These are phyloP conservation scores for Shiraia bambusicola DNA, from an alignment of 2,329 filamentous ascomycete genomes.

Conservation along the genomic window DNA sequence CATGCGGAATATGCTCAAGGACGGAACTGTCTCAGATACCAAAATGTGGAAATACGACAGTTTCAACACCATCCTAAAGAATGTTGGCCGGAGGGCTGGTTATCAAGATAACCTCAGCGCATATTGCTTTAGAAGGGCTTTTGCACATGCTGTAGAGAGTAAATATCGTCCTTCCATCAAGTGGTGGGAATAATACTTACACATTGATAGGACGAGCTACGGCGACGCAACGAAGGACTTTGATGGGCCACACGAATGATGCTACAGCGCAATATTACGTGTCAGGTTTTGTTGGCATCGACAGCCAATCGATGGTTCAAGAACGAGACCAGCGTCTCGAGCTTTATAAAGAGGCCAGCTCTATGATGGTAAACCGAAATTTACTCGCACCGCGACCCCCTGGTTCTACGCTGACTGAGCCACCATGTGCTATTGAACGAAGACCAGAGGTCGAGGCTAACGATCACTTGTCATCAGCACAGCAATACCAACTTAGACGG, in stretches of 20 bases:
- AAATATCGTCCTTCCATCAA: neutral
- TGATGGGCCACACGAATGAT: neutral
- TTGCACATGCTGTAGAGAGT: conserved; percentile 4
- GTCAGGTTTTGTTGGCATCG: neutral
- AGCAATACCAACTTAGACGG: no score
- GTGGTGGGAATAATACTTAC: no score
- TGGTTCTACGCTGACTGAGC: neutral
- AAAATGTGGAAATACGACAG: conserved; percentile 2
- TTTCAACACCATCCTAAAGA: conserved; percentile 8
- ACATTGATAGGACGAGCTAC: no score
- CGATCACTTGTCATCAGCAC: no score
- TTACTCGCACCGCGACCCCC: neutral
- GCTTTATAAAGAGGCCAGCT: neutral
- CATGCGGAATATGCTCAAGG: neutral
- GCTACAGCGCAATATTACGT: neutral
- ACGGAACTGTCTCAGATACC: neutral
- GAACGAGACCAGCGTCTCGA: neutral
- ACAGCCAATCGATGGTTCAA: neutral
- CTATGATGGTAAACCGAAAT: neutral
- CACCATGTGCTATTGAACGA: no score
- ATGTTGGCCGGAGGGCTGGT: conserved; percentile 3
- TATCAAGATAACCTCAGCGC: conserved; percentile 8
- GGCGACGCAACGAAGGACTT: neutral
- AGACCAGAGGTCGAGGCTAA: no score
- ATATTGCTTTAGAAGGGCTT: conserved; percentile 8